Conservation (phyloP, 108 stramenopile species). For the Pseudonitzschia multiseries region DNA sequence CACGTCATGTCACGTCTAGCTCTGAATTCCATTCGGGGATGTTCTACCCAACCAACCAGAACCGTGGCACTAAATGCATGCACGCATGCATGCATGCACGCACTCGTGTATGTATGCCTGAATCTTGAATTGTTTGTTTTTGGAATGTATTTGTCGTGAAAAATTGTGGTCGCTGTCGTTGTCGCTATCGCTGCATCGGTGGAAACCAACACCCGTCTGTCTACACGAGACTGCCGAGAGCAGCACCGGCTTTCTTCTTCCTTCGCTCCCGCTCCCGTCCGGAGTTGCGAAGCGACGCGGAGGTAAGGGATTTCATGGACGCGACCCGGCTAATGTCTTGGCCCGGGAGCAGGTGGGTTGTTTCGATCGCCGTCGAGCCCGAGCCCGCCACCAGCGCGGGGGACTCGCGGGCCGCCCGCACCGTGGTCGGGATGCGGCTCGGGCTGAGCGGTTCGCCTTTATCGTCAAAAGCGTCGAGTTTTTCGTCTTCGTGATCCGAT, state of each 20-base stretch:
- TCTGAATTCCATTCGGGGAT: too few relatives aligned
- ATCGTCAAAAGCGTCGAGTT: not conserved
- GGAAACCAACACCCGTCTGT: too few relatives aligned
- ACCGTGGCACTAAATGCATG: too few relatives aligned
- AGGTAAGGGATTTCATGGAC: not conserved
- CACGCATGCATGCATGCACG: too few relatives aligned
- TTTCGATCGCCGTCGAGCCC: not conserved
- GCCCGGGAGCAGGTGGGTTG: not conserved
- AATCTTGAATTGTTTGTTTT: too few relatives aligned
- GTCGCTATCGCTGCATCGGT: not conserved
- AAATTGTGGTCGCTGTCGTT: too few relatives aligned
- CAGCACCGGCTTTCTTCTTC: not conserved
- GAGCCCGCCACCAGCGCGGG: too few relatives aligned
- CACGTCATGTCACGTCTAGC: too few relatives aligned
- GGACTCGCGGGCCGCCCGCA: not conserved
- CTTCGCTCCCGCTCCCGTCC: not conserved
- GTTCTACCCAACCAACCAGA: too few relatives aligned
- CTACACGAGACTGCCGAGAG: not conserved
- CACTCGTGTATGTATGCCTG: too few relatives aligned
- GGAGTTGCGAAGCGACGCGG: not conserved
- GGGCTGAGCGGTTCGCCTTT: not conserved
- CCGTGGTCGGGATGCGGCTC: not conserved
- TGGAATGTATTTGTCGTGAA: too few relatives aligned
- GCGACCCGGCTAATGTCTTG: not conserved
- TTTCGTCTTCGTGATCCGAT: not conserved